phyloP scores from a whole-genome alignment of 106 monocot genomes.

The Dendrobium officinale region DNA sequence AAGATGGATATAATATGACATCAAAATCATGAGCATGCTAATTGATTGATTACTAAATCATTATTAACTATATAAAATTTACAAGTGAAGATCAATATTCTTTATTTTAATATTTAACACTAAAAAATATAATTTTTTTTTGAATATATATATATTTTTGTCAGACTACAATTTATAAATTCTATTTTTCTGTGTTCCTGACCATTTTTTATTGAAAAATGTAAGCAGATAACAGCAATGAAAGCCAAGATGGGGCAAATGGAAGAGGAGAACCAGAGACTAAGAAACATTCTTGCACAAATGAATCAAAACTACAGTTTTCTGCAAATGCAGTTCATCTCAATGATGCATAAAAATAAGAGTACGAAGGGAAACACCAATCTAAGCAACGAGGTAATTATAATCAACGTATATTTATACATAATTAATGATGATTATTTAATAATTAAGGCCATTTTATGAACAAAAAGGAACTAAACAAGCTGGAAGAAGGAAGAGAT shows the following conservation, averaged over 20 bases:
- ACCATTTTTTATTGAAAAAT: too few relatives aligned
- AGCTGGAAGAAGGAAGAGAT: not conserved
- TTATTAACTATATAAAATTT: too few relatives aligned
- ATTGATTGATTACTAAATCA: too few relatives aligned
- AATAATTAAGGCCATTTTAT: not conserved
- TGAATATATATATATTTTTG: too few relatives aligned
- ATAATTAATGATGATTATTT: not conserved
- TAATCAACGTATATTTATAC: not conserved
- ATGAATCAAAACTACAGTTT: conserved; percentile 31
- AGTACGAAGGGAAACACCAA: conserved; percentile 1
- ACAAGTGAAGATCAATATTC: too few relatives aligned
- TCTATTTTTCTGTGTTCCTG: too few relatives aligned
- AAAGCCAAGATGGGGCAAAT: conserved; percentile 25
- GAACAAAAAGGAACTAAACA: not conserved
- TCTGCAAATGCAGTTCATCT: conserved; percentile 28
- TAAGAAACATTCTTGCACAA: conserved; percentile 25
- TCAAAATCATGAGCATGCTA: too few relatives aligned
- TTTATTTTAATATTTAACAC: too few relatives aligned
- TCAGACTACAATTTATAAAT: too few relatives aligned
- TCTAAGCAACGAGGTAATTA: not conserved
- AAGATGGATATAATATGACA: too few relatives aligned
- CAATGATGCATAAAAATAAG: conserved; percentile 26
- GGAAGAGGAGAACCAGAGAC: conserved; percentile 43
- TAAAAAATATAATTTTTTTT: too few relatives aligned
- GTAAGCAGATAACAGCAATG: conserved; percentile 21